These are phyloP conservation scores for Populus pruinosa DNA, from an alignment of 345 rosid species.

Conservation along the genomic window DNA sequence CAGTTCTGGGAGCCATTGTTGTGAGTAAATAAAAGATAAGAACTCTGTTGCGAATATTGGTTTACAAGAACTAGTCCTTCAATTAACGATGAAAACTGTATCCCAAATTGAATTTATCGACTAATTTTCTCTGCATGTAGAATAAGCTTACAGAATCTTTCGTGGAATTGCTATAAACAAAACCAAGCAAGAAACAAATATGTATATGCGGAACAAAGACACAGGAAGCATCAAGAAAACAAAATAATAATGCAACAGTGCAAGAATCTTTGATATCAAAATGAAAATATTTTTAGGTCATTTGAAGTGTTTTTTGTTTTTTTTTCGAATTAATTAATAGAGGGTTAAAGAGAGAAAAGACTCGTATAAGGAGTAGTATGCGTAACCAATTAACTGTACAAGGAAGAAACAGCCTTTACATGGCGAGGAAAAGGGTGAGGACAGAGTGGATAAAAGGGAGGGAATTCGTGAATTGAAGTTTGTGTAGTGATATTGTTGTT, in stretches of 20 bases:
- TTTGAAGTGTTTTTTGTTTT: no score
- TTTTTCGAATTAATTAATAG: background rate
- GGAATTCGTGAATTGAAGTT: background rate
- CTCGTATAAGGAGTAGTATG: background rate
- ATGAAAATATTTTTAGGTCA: no score
- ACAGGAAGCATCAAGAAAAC: background rate
- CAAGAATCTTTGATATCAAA: background rate
- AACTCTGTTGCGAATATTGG: background rate
- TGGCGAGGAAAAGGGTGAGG: background rate
- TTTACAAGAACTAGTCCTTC: background rate
- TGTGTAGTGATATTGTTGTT: conserved; percentile 11
- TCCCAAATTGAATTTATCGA: conserved; percentile 28
- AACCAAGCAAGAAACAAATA: background rate
- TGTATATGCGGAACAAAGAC: background rate
- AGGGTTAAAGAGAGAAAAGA: background rate
- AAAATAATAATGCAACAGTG: background rate
- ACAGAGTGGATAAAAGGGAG: background rate
- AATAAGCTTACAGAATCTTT: background rate
- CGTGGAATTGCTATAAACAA: background rate
- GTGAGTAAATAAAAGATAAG: background rate
- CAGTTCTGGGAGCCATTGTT: conserved; percentile 33
- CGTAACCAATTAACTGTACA: background rate
- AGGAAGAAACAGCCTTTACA: background rate
- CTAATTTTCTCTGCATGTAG: background rate
- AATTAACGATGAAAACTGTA: conserved; percentile 17